Percentiles rank a stretch among this genome's conserved stretches.
Conservation (phyloP, 768 basidiomycete species). For the Suillus spraguei region DNA sequence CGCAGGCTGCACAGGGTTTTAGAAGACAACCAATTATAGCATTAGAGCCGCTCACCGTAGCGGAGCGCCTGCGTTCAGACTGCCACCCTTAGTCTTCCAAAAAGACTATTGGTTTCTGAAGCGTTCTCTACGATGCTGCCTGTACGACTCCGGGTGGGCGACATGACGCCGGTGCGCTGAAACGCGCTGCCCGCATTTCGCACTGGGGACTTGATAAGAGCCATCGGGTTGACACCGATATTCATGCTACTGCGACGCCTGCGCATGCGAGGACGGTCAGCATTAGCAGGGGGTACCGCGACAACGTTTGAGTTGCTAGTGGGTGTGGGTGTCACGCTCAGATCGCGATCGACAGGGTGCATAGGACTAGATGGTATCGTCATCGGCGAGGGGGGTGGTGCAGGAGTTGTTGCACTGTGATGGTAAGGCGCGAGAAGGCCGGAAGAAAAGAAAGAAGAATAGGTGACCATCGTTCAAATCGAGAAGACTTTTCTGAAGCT, state of each 20-base stretch:
- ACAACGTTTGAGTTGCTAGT: constrained; percentile 24
- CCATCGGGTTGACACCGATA: constrained; percentile 53
- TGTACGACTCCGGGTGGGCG: constrained; percentile 45
- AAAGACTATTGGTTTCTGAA: constrained; percentile 42
- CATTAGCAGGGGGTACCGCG: constrained; percentile 29
- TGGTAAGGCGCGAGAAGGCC: constrained; percentile 60
- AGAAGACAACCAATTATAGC: constrained; percentile 7
- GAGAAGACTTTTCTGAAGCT: constrained; percentile 4
- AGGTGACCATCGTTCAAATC: constrained; percentile 40
- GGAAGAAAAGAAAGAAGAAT: constrained; percentile 72
- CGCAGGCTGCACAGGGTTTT: constrained; percentile 38
- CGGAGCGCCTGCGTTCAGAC: constrained; percentile 37
- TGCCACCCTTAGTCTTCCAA: constrained; percentile 62
- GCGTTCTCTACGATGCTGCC: constrained; percentile 45
- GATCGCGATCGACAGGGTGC: constrained; percentile 39
- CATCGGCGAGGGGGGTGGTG: constrained; percentile 28
- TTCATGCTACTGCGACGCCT: constrained; percentile 67
- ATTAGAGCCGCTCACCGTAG: constrained; percentile 33
- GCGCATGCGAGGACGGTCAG: constrained; percentile 49
- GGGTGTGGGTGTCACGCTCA: constrained; percentile 41
- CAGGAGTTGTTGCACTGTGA: constrained; percentile 25
- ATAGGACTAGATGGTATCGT: constrained; percentile 21
- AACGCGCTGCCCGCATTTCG: constrained; percentile 54
- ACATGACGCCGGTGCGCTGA: constrained; percentile 44
- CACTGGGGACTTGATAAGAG: constrained; percentile 57